These are phyloP conservation scores for Stentor roeselii DNA, from an alignment of 73 alveolate species.

Conservation along the genomic window DNA sequence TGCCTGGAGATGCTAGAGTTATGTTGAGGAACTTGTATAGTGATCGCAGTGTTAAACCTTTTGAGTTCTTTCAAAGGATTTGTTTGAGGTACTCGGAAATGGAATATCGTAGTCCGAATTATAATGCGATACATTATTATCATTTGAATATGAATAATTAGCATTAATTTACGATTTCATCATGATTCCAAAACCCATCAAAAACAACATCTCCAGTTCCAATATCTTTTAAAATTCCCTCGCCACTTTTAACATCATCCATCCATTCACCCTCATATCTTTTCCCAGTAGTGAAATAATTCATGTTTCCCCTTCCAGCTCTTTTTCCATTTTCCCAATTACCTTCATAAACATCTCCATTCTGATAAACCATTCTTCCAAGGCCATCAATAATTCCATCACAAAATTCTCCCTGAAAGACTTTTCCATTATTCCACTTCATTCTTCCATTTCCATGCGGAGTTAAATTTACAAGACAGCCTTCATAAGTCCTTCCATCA, in stretches of 20 bases:
- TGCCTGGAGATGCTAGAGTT: no score
- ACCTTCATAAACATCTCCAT: conserved; percentile 75
- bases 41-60: no score
- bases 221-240: conserved; percentile 31
- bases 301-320: conserved; percentile 65
- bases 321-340: conserved; percentile 51
- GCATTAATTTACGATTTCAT: no score
- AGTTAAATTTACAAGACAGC: conserved; percentile 44
- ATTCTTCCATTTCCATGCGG: conserved; percentile 78
- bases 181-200: background rate
- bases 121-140: no score
- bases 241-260: conserved; percentile 39
- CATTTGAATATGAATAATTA: no score
- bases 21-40: no score
- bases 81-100: no score
- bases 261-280: conserved; percentile 50
- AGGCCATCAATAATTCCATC: conserved; percentile 66
- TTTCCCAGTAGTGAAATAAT: conserved; percentile 43
- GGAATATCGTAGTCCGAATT: no score
- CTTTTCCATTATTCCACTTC: conserved; percentile 57
- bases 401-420: conserved; percentile 63
- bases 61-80: no score
- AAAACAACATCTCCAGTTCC: background rate
- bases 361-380: conserved; percentile 73
- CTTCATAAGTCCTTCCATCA: background rate